These are phyloP conservation scores for Gillenia trifoliata DNA, from an alignment of 306 rosid species.

Conservation along the genomic window DNA sequence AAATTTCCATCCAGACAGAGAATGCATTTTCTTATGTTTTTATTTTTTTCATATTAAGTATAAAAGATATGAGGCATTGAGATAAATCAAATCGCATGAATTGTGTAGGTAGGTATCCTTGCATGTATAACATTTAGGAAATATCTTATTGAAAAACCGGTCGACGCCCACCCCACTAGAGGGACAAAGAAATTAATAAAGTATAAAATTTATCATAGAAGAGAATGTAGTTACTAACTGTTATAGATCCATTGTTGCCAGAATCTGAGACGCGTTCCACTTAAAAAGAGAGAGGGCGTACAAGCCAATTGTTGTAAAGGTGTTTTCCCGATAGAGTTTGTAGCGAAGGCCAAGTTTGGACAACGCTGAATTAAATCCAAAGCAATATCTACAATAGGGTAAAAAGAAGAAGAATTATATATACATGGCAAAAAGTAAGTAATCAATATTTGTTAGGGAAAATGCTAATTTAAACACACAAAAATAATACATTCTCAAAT, in stretches of 20 bases:
- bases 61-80: neutral
- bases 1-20: no score
- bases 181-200: neutral
- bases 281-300: neutral
- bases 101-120: neutral
- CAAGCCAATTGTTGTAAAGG: neutral
- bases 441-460: neutral
- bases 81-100: neutral
- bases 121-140: neutral
- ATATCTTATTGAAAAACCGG: neutral
- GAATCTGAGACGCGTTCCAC: neutral
- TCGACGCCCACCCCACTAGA: neutral
- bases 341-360: neutral
- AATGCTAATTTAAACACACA: neutral
- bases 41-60: no score
- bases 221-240: neutral
- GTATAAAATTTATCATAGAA: neutral
- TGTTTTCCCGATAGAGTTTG: neutral
- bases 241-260: conserved; percentile 11
- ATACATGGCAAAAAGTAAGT: neutral
- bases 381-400: neutral
- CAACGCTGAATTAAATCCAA: neutral
- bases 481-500: neutral
- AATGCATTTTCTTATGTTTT: neutral
- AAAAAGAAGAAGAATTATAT: no score